Evolutionary conservation across 129 eudicot species (phyloP), one percentile per base, ranked within the genome.

Genomic region (Deinandra increscens): DNA sequence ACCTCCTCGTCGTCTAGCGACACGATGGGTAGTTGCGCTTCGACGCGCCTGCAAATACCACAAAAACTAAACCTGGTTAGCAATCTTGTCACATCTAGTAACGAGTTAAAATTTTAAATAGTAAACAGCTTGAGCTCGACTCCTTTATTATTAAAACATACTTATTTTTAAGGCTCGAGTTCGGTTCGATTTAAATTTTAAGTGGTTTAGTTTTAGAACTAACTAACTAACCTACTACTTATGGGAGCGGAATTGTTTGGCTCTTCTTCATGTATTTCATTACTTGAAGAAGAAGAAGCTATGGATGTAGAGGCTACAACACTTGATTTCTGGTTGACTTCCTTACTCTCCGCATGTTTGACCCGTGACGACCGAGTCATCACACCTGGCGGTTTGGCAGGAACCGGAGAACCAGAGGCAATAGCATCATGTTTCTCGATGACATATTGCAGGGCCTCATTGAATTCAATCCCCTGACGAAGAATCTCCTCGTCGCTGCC

Each of bases 401-500:
- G 95, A 45, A 79, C 36, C 1, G 88, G 95, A 12, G 79, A 72
- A 67, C 99, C 99, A 13, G 93, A 78, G n/a, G 96, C 97, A 61
- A 89, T 87, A 23, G 90, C 97, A 61, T 94, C 99, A 29, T 94
- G 96, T 72, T 76, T 87, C 39, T 88, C 97, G 7, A 90, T 85
- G 59, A 77, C 82, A 61, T 42, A 71, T 67, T 90, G 97, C 41
- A 90, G 42, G 68, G 58, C 58, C 60, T 90, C 97, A 51, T 90
- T 87, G 43, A 90, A 77, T 31, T 90, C 89, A 58, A 90, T 92
- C 31, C 97, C 91, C 59, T 74, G 83, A 42, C 73, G 76, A 53
- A 94, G 96, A 81, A 94, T 89, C 63, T 85, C 96, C 81, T 94
- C 99, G 60, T 89, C 95, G 64, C 98, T 92, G 80, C 55, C 53